A percentile compares a stretch with the other conserved stretches of the same genome.
These are phyloP conservation scores for Naganishia vaughanmartiniae DNA, from an alignment of 768 basidiomycete genomes.

Conservation along the genomic window DNA sequence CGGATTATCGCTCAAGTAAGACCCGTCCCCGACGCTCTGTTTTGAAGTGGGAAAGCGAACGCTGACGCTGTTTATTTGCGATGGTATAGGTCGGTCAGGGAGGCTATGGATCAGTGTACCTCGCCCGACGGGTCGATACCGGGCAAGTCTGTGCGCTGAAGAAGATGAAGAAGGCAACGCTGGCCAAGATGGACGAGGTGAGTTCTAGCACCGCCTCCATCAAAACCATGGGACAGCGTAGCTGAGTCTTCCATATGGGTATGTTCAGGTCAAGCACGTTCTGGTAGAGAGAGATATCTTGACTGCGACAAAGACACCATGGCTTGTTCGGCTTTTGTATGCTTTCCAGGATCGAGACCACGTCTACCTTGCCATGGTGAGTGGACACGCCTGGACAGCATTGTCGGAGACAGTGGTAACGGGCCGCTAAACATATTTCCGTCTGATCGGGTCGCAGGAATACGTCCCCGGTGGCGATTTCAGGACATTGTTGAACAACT, in stretches of 20 bases:
- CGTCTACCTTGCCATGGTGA: slow-evolving; percentile 89
- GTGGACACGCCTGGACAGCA: slow-evolving; percentile 18
- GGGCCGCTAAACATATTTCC: not conserved
- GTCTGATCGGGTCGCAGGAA: slow-evolving; percentile 56
- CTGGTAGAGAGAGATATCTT: slow-evolving; percentile 96
- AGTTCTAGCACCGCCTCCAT: slow-evolving; percentile 28
- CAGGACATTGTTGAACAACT: slow-evolving; percentile 93
- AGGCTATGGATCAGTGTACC: slow-evolving; percentile 95
- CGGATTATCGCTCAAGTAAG: slow-evolving; percentile 84
- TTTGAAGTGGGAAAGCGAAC: not conserved
- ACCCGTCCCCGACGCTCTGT: not conserved
- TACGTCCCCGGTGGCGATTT: slow-evolving; percentile 99
- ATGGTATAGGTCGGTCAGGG: slow-evolving; percentile 75
- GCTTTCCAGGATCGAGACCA: slow-evolving; percentile 90
- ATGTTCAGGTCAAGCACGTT: slow-evolving; percentile 75
- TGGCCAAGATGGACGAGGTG: slow-evolving; percentile 98
- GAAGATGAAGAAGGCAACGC: slow-evolving; percentile 90
- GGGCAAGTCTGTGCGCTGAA: slow-evolving; percentile 96
- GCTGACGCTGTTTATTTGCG: not conserved
- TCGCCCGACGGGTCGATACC: slow-evolving; percentile 91
- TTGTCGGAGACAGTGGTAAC: not conserved
- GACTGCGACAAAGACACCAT: slow-evolving; percentile 94
- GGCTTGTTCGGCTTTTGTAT: slow-evolving; percentile 90
- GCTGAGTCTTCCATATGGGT: slow-evolving; percentile 53
- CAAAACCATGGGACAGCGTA: not conserved